Conservation (phyloP, 345 rosid genomes). For the Odontarrhena argentea region DNA sequence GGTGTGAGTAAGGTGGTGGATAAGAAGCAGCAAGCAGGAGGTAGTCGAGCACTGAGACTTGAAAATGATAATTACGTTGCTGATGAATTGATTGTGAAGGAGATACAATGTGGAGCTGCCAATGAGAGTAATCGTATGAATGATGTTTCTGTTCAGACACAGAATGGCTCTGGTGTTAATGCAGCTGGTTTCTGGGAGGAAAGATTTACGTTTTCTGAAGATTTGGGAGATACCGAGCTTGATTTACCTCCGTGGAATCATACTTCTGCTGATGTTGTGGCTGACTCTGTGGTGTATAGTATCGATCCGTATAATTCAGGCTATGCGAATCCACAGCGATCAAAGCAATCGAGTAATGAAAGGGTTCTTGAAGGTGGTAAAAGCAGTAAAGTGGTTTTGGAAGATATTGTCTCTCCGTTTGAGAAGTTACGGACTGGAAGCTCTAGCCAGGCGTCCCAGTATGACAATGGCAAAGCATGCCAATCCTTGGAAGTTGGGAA, state of each 20-base stretch:
- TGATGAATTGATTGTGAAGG: conserved; percentile 84
- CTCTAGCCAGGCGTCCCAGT: conserved; percentile 22
- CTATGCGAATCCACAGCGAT: conserved; percentile 11
- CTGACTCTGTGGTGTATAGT: conserved; percentile 26
- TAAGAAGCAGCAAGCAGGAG: conserved; percentile 39
- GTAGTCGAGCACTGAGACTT: background rate
- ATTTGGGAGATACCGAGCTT: conserved; percentile 17
- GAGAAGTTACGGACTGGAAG: conserved; percentile 19
- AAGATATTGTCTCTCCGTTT: conserved; percentile 24
- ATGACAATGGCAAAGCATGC: conserved; percentile 31
- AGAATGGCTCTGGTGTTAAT: conserved; percentile 22
- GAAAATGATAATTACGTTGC: conserved; percentile 34
- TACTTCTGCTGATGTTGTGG: conserved; percentile 8
- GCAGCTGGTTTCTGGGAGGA: conserved; percentile 29
- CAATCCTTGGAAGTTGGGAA: conserved; percentile 19
- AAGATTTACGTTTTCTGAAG: conserved; percentile 25
- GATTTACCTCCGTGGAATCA: conserved; percentile 37
- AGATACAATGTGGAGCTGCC: conserved; percentile 70
- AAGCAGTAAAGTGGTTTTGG: conserved; percentile 15
- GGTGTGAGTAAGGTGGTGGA: conserved; percentile 46
- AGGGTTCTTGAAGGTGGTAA: conserved; percentile 7
- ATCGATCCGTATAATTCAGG: conserved; percentile 24
- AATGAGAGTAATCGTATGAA: conserved; percentile 55
- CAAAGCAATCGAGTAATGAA: conserved; percentile 2
- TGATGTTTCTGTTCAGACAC: conserved; percentile 51